phyloP scores from a whole-genome alignment of 2,329 filamentous ascomycete species.

The Fusarium sublunatum region DNA sequence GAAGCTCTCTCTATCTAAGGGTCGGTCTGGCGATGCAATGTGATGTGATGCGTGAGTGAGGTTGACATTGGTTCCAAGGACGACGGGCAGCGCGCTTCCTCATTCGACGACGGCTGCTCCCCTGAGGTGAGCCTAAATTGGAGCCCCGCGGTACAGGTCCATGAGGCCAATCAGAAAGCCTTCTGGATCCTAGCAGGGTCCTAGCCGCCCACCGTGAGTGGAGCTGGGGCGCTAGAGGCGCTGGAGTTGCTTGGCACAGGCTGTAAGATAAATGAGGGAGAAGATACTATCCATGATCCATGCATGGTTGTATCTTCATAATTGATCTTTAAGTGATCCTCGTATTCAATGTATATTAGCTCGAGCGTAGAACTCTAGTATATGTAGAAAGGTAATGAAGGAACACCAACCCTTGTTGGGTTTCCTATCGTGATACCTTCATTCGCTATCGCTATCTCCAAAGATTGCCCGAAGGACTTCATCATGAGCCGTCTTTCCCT shows the following conservation, averaged over 20 bases:
- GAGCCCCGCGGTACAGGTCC: conserved; percentile 35
- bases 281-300: neutral
- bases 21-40: conserved; percentile 22
- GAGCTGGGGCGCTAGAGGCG: conserved; percentile 35
- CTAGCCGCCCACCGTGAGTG: conserved; percentile 43
- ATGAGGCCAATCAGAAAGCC: conserved; percentile 30
- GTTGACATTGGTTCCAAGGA: conserved; percentile 38
- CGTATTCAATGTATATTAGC: neutral
- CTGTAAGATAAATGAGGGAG: conserved; percentile 26
- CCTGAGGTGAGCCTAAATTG: conserved; percentile 46
- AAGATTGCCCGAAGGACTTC: conserved; percentile 94
- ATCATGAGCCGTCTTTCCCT: conserved; percentile 78
- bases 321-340: neutral
- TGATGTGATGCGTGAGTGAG: conserved; percentile 40
- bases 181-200: conserved; percentile 20
- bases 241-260: conserved; percentile 34
- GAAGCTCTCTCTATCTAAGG: conserved; percentile 31
- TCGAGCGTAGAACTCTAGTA: no score
- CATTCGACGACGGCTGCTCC: conserved; percentile 44
- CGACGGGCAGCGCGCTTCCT: conserved; percentile 37
- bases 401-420: neutral
- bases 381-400: neutral
- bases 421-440: conserved; percentile 12
- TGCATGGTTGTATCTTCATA: neutral
- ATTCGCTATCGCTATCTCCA: conserved; percentile 83